Percentiles rank a stretch among this genome's conserved stretches.
Evolutionary conservation across 176 grass and related monocot genomes (phyloP).

Genomic region (Urochloa ruziziensis): DNA sequence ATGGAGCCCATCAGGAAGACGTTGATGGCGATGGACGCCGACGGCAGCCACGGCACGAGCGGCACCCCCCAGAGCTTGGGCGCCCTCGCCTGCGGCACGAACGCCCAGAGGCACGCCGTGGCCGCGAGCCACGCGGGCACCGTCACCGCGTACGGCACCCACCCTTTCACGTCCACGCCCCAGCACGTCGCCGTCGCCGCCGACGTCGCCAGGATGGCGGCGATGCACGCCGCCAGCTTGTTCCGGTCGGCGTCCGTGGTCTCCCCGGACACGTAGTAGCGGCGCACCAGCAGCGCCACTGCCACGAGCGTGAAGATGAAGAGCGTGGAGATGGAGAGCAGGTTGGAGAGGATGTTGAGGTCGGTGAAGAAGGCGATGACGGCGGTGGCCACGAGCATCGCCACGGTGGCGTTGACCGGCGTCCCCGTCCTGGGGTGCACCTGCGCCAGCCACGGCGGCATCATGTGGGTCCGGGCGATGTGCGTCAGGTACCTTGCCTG

Average conservation of each 20-base stretch:
- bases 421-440: slow-evolving; percentile 51
- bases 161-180: not conserved
- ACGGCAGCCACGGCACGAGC: slow-evolving; percentile 73
- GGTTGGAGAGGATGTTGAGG: slow-evolving; percentile 52
- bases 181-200: slow-evolving; percentile 30
- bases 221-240: slow-evolving; percentile 40
- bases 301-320: slow-evolving; percentile 80
- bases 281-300: slow-evolving; percentile 51
- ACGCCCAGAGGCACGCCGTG: slow-evolving; percentile 43
- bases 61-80: slow-evolving; percentile 62
- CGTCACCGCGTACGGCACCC: slow-evolving; percentile 46
- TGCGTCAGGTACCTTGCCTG: slow-evolving; percentile 64
- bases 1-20: slow-evolving; percentile 93
- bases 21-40: slow-evolving; percentile 74
- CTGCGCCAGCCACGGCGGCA: slow-evolving; percentile 52
- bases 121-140: slow-evolving; percentile 35
- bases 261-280: slow-evolving; percentile 61
- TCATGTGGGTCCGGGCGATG: slow-evolving; percentile 66
- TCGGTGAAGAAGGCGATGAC: slow-evolving; percentile 64
- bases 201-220: slow-evolving; percentile 41
- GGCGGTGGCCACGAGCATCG: slow-evolving; percentile 57
- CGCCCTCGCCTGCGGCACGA: slow-evolving; percentile 54
- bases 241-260: slow-evolving; percentile 26
- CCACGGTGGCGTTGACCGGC: slow-evolving; percentile 60
- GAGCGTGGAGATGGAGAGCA: slow-evolving; percentile 73